Evolutionary conservation across 2,329 filamentous ascomycete genomes (phyloP), one percentile per base, ranked within the genome.

Genomic region (Aureobasidium namibiae): DNA sequence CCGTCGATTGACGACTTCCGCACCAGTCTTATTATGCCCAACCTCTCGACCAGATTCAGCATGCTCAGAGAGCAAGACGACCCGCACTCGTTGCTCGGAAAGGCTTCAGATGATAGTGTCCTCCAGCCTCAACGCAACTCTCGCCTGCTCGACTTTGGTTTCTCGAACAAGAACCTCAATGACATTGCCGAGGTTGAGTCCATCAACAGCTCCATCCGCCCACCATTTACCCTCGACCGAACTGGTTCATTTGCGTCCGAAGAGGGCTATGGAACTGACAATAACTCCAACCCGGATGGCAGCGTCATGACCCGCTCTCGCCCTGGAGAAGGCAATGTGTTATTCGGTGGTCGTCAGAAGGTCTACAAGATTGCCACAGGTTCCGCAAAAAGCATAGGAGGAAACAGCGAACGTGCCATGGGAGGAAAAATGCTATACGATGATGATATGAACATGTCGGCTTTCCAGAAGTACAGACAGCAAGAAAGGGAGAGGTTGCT

Each of bases 31-130:
- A 79, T 99, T 63, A 95, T 99, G 92, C 92, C 90, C 0, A 92
- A 92, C 42, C 80, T 99, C 4, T 97, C 92, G 0, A 90, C 92
- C 13, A 86, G 94, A 7, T 99, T 99, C 72, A 97, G 92, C 66
- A 97, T 97, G 92, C 78, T 97, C 33, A 81, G 90, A 67, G 92
- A 96, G 73, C 92, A 96, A 71, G 92, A 96, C 70, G 91, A 96
- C 67, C 92, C 92, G 1, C 87, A 79, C 63, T 92, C 90, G 1
- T 88, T 91, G 71, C 81, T 96, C 33, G 92, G 92, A 60, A 96
- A 97, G 73, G 92, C 92, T 16, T 94, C 89, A 72, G 92, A 97
- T 69, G 92, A 96, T 73, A 96, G 92, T 65, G 92, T 97, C 3
- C 75, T 97, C 21, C 88, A 85, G 63, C 89, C 89, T 3, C 92